Evolutionary conservation across 2,329 filamentous ascomycete genomes (phyloP), one percentile per base, ranked within the genome.

Genomic region (Aspergillus sp.): DNA sequence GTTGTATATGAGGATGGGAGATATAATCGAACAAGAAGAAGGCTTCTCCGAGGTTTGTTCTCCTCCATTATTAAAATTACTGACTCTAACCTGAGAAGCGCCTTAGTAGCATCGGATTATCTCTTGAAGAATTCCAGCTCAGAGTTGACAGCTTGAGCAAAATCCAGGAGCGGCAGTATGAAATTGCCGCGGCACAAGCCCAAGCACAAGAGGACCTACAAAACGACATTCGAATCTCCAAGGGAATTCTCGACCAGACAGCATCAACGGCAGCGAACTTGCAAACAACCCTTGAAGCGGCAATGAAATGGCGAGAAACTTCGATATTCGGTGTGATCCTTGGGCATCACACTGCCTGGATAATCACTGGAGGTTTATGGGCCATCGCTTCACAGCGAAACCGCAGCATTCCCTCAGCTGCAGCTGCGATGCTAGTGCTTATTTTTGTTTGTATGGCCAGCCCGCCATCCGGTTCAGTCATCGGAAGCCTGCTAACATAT

Each of bases 151-250:
- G 65, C 15, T 54, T 79, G 11, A 70, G 70, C 20, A 64, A 65
- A 52, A 61, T 65, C 5, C 75, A 79, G 39, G 24, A 59, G n/a
- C 60, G 67, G 22, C 75, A 79, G 47, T 67, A 68, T 7, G 65
- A 75, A 52, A 57, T 65, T 0, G 52, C 72, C 1, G 49, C 63
- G 22, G 63, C 65, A 13, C 70, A 73, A 11, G 65, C 62, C 4
- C 59, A 59, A 34, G 48, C 66, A 2, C 71, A 73, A 46, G 62
- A 73, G 34, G 61, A 61, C 8, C 49, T 74, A 5, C 61, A 69
- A 39, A 60, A 49, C 2, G 67, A 68, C 20, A 60, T 69, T 9
- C 65, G 66, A 44, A 58, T 73, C 6, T 71, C 68, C 0, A 66
- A 73, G 45, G 64, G 69, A n/a, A 58, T 75, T 27, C 53, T 75